Conservation (phyloP, 257 asterid genomes). For the Schizonepeta tenuifolia region DNA sequence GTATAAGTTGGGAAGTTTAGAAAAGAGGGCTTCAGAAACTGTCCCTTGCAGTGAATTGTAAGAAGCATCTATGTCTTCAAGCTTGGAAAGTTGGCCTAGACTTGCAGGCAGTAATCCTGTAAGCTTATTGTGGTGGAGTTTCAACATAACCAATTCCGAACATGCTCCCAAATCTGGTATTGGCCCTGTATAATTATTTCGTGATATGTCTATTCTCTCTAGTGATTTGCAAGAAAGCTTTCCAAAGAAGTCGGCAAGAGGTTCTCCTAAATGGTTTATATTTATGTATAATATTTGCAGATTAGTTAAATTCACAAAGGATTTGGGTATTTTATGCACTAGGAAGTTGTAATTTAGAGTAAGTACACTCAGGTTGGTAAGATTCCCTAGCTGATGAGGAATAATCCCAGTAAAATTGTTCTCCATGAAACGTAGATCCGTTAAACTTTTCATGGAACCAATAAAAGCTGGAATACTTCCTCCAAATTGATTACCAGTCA, state of each 20-base stretch:
- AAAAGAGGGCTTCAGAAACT: constrained; percentile 22
- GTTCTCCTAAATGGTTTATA: not conserved
- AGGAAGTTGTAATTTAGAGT: constrained; percentile 27
- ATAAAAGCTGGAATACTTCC: not conserved
- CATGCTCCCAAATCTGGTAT: constrained; percentile 19
- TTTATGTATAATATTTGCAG: not conserved
- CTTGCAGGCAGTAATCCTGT: constrained; percentile 29
- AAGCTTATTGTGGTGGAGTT: not conserved
- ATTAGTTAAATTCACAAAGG: constrained; percentile 22
- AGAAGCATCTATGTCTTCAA: constrained; percentile 27
- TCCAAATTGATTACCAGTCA: not conserved
- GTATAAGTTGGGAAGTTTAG: no score
- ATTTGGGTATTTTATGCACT: constrained; percentile 36
- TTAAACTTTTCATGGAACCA: not conserved
- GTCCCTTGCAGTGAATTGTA: constrained; percentile 38
- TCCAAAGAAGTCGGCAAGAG: constrained; percentile 12
- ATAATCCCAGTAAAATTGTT: not conserved
- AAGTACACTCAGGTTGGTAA: not conserved
- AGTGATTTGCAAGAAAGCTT: constrained; percentile 16
- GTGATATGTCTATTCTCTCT: not conserved
- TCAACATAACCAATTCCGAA: not conserved
- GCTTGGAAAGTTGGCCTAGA: constrained; percentile 29
- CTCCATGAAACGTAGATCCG: not conserved
- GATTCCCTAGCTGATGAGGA: constrained; percentile 9
- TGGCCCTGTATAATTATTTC: constrained; percentile 30